Conservation (phyloP, 495 filamentous ascomycete species). For the Pyrenopolyporus hunteri region DNA sequence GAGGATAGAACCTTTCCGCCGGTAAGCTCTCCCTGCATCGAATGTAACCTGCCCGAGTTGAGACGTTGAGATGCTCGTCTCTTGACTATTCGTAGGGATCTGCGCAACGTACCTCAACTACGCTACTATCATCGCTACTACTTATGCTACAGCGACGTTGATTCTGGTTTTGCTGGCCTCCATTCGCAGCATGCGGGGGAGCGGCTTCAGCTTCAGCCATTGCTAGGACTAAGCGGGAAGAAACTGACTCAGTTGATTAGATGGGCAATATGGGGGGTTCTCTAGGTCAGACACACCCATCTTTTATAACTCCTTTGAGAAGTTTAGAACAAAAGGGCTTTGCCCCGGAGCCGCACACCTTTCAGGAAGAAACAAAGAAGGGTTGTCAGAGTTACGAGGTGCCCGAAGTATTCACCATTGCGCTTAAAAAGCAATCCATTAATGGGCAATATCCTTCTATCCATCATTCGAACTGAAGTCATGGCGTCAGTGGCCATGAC, state of each 20-base stretch:
- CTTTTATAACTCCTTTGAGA: no score
- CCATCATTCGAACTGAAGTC: no score
- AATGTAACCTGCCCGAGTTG: slow-evolving; percentile 69
- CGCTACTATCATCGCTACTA: slow-evolving; percentile 51
- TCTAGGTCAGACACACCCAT: no score
- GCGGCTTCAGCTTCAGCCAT: slow-evolving; percentile 44
- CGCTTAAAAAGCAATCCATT: no score
- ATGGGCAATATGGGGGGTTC: no score
- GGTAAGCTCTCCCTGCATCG: slow-evolving; percentile 70
- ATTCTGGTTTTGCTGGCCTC: slow-evolving; percentile 38
- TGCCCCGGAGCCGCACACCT: no score
- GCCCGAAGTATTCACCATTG: no score
- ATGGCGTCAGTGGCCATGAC: slow-evolving; percentile 26
- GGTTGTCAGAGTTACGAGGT: no score
- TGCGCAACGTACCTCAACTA: slow-evolving; percentile 48
- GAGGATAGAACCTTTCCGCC: slow-evolving; percentile 85
- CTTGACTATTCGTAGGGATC: neutral
- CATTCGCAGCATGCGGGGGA: slow-evolving; percentile 37
- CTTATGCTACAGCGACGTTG: slow-evolving; percentile 41
- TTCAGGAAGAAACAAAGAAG: no score
- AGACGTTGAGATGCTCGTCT: neutral
- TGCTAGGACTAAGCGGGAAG: neutral
- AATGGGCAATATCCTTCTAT: no score
- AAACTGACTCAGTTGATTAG: no score
- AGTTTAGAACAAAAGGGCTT: no score